Percentiles rank a stretch among this genome's conserved stretches.
These are phyloP conservation scores for Torulaspora indica DNA, from an alignment of 805 yeast species.

Conservation along the genomic window DNA sequence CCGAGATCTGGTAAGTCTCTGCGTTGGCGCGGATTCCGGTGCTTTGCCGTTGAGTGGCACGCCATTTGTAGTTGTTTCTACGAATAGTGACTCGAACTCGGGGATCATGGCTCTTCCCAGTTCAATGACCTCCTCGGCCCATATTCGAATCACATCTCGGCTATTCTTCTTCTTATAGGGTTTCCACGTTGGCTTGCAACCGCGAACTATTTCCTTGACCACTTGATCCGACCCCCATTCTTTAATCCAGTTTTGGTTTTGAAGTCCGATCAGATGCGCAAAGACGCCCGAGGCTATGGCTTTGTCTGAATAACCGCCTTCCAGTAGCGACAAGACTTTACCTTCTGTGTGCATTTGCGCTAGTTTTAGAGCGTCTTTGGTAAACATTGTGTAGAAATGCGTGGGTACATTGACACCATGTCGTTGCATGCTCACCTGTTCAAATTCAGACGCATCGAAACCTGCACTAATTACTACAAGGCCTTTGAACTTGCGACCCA, in stretches of 20 bases:
- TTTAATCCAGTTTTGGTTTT: conserved; percentile 51
- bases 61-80: conserved; percentile 1
- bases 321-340: conserved; percentile 61
- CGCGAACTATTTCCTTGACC: conserved; percentile 60
- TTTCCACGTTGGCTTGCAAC: conserved; percentile 64
- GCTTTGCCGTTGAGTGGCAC: neutral
- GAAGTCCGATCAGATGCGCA: conserved; percentile 71
- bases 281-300: conserved; percentile 76
- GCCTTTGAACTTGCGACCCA: conserved; percentile 45
- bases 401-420: conserved; percentile 81
- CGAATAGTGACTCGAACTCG: conserved; percentile 31
- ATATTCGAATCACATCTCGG: conserved; percentile 46
- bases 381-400: conserved; percentile 65
- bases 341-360: conserved; percentile 61
- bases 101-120: conserved; percentile 63
- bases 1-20: conserved; percentile 28
- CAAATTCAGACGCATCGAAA: conserved; percentile 82
- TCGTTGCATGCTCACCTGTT: conserved; percentile 78
- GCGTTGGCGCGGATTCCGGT: conserved; percentile 12
- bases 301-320: conserved; percentile 84
- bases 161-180: conserved; percentile 50
- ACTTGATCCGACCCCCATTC: conserved; percentile 62
- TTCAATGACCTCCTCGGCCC: conserved; percentile 62
- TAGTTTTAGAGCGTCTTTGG: conserved; percentile 64
- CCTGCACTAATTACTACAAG: conserved; percentile 78